Evolutionary conservation across 352 stramenopile species (phyloP).

Genomic region (Albugo candida): DNA sequence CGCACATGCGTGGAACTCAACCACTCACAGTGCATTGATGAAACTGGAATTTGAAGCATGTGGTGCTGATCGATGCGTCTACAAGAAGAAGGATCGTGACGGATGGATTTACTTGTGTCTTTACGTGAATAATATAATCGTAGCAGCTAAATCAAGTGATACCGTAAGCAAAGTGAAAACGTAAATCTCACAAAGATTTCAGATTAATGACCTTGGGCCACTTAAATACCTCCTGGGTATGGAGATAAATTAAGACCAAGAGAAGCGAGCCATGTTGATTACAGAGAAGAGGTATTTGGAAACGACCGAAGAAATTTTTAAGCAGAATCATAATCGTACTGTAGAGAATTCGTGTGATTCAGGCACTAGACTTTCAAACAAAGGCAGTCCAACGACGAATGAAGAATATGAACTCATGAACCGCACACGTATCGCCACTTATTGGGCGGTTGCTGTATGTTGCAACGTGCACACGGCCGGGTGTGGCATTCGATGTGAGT

Average conservation of each 20-base stretch:
- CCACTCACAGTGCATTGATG: conserved; percentile 6
- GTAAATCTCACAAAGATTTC: conserved; percentile 1
- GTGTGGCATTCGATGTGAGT: conserved; percentile 10
- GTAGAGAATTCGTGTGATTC: too few species aligned
- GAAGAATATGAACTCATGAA: conserved; percentile 3
- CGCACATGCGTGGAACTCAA: conserved; percentile 11
- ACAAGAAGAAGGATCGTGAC: conserved; percentile 4
- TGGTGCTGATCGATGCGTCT: conserved; percentile 8
- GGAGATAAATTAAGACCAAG: conserved; percentile 9
- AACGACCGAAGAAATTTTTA: not conserved
- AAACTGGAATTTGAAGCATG: conserved; percentile 5
- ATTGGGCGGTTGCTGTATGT: conserved; percentile 12
- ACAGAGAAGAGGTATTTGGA: conserved; percentile 10
- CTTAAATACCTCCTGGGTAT: conserved; percentile 10
- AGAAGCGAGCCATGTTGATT: conserved; percentile 4
- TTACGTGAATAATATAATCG: conserved; percentile 9
- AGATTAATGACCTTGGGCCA: conserved; percentile 9
- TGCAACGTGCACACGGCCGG: conserved; percentile 9
- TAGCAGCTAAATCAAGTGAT: conserved; percentile 2
- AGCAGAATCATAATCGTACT: too few species aligned
- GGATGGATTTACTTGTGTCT: conserved; percentile 7
- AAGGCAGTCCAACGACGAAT: not conserved
- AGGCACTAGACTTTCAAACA: too few species aligned
- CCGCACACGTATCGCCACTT: conserved; percentile 1
- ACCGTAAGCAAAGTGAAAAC: conserved; percentile 5